These are phyloP conservation scores for Ophiostoma novo-ulmi DNA, from an alignment of 2,329 filamentous ascomycete genomes.

Conservation along the genomic window DNA sequence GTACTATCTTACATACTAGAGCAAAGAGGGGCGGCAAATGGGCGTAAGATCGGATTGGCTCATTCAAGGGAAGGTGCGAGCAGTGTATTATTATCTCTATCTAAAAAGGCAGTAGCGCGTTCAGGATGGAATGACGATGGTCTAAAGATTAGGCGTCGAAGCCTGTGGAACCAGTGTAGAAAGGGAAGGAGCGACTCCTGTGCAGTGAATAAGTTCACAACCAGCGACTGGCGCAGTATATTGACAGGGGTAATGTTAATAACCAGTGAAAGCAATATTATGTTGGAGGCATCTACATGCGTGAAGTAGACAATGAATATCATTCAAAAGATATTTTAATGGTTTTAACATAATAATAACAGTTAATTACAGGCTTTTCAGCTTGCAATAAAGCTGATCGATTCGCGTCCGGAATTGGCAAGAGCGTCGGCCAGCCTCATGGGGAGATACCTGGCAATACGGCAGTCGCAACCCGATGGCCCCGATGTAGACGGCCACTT, in stretches of 20 bases:
- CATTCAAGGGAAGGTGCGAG: not conserved
- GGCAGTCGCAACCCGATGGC: not conserved
- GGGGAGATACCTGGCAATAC: not conserved
- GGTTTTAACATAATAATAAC: too few relatives aligned
- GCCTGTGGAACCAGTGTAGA: not conserved
- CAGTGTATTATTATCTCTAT: not conserved
- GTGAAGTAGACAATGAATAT: not conserved
- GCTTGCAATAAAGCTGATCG: not conserved
- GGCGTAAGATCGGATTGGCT: constrained; percentile 2
- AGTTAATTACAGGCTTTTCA: not conserved
- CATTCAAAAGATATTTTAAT: too few relatives aligned
- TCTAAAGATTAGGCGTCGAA: not conserved
- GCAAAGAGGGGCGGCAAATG: constrained; percentile 2
- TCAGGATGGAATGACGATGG: constrained; percentile 8
- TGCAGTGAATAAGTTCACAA: constrained; percentile 8
- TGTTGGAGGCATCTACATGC: not conserved
- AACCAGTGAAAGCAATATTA: too few relatives aligned
- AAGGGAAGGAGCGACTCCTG: not conserved
- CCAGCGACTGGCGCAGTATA: not conserved
- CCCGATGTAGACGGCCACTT: not conserved
- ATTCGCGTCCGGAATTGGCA: not conserved
- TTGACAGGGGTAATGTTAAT: not conserved
- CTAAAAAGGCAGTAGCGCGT: not conserved
- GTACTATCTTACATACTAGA: too few relatives aligned
- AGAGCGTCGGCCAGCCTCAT: not conserved